phyloP scores from a whole-genome alignment of 176 grass and related monocot genomes.

The Lolium rigidum region DNA sequence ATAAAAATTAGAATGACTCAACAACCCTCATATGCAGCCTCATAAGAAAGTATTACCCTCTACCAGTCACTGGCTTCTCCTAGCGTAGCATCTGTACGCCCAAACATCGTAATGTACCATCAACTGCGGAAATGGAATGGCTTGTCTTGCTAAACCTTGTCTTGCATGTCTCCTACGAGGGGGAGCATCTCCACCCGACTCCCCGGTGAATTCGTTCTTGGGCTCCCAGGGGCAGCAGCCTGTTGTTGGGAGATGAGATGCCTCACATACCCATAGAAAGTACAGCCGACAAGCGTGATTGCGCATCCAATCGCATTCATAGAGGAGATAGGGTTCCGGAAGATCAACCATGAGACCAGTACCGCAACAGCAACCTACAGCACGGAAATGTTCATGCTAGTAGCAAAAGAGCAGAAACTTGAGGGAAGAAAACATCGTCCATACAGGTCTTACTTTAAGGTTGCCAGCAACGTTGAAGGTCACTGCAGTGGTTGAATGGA shows the following conservation, averaged over 20 bases:
- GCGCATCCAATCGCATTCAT: constrained; percentile 79
- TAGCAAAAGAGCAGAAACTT: neutral
- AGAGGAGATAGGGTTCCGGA: constrained; percentile 83
- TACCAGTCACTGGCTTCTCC: neutral
- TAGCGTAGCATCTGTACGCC: constrained; percentile 11
- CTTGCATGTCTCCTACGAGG: neutral
- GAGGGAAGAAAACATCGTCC: neutral
- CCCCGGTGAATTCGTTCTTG: constrained; percentile 44
- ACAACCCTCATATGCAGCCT: constrained; percentile 23
- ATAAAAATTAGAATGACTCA: neutral
- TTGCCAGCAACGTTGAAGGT: constrained; percentile 96
- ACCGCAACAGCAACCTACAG: constrained; percentile 87
- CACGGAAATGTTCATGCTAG: neutral
- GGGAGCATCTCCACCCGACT: constrained; percentile 40
- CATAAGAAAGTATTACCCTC: constrained; percentile 18
- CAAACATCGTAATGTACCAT: neutral
- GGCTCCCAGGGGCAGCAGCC: constrained; percentile 48
- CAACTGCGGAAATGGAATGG: neutral
- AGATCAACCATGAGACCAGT: constrained; percentile 81
- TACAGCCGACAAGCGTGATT: constrained; percentile 75
- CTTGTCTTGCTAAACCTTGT: neutral
- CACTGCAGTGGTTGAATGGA: constrained; percentile 91
- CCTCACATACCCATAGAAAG: constrained; percentile 62
- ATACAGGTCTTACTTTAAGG: constrained; percentile 64
- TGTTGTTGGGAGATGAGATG: neutral